Evolutionary conservation across 2,329 filamentous ascomycete genomes (phyloP).

Genomic region (Balansia obtecta): DNA sequence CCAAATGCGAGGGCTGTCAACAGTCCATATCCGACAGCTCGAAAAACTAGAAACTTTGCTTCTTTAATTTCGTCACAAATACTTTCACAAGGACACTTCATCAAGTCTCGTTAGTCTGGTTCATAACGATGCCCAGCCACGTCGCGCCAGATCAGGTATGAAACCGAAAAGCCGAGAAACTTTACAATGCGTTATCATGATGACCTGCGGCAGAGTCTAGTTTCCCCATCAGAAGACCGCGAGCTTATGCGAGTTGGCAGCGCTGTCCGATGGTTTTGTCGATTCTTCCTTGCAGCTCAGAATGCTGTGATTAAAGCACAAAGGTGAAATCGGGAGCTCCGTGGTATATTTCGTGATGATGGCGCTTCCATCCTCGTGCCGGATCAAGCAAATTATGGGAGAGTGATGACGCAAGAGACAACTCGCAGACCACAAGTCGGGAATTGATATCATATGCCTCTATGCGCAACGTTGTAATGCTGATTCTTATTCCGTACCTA

Average conservation of each 20-base stretch:
- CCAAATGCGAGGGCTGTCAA: neutral
- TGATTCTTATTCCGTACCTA: conserved; percentile 54
- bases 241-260: conserved; percentile 39
- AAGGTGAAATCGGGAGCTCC: conserved; percentile 51
- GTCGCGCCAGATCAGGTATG: neutral
- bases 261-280: conserved; percentile 38
- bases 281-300: conserved; percentile 38
- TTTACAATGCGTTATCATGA: conserved; percentile 51
- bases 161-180: conserved; percentile 12
- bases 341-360: conserved; percentile 54
- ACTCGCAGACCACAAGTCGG: conserved; percentile 50
- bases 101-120: neutral
- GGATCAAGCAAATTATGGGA: conserved; percentile 37
- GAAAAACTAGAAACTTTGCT: neutral
- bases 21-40: neutral
- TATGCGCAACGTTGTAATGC: conserved; percentile 56
- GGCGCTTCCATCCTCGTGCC: conserved; percentile 49
- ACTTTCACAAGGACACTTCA: neutral
- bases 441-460: conserved; percentile 55
- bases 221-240: conserved; percentile 49
- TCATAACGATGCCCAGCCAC: neutral
- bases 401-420: conserved; percentile 34
- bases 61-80: neutral
- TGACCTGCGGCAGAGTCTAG: conserved; percentile 53
- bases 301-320: conserved; percentile 46